Conservation (phyloP, 306 rosid species). For the Gillenia trifoliata region DNA sequence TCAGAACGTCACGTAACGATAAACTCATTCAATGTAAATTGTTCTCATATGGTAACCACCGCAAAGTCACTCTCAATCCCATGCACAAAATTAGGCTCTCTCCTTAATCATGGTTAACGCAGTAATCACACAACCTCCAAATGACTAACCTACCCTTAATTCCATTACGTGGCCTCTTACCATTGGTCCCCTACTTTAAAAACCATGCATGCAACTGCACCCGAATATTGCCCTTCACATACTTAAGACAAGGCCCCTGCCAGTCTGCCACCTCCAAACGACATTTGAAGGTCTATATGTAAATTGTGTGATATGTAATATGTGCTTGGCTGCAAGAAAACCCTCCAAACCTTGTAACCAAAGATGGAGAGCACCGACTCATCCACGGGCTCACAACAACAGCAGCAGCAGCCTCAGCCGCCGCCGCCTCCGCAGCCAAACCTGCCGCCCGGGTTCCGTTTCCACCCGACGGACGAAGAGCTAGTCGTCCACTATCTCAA, state of each 20-base stretch:
- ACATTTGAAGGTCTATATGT: not conserved
- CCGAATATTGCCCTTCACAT: not conserved
- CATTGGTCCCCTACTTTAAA: not conserved
- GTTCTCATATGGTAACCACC: not conserved
- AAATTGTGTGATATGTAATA: not conserved
- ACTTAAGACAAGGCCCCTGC: slow-evolving; percentile 3
- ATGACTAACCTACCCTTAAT: slow-evolving; percentile 12
- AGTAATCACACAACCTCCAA: not conserved
- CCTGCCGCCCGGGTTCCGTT: slow-evolving; percentile 89
- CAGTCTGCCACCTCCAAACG: slow-evolving; percentile 12
- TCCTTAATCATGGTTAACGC: not conserved
- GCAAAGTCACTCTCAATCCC: not conserved
- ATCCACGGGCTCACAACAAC: slow-evolving; percentile 43
- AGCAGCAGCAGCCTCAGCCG: not conserved
- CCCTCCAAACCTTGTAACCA: slow-evolving; percentile 1
- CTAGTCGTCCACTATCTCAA: slow-evolving; percentile 92
- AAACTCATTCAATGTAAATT: too few relatives aligned
- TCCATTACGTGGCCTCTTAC: too few relatives aligned
- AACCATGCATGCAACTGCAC: not conserved
- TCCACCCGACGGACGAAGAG: slow-evolving; percentile 97
- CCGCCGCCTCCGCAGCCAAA: slow-evolving; percentile 41
- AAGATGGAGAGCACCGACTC: slow-evolving; percentile 89
- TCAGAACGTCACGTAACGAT: too few relatives aligned
- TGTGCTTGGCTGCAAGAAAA: slow-evolving; percentile 19
- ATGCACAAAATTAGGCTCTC: not conserved